These are phyloP conservation scores for Olyra latifolia DNA, from an alignment of 176 grass and related monocot genomes.

Conservation along the genomic window DNA sequence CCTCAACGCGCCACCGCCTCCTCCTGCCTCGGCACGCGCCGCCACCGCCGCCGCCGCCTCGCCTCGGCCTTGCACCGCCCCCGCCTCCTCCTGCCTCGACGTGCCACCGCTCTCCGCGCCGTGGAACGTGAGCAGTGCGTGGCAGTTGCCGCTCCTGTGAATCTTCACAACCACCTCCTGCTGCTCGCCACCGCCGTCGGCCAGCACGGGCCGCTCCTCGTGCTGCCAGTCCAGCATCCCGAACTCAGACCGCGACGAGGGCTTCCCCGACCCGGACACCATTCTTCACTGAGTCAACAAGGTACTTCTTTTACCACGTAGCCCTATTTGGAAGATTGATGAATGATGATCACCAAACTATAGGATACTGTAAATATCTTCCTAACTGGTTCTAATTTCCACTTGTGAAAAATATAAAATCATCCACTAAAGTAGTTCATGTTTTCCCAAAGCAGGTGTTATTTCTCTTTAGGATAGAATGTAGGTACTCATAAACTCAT, in stretches of 20 bases:
- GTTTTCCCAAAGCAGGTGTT: background rate
- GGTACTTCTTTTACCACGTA: background rate
- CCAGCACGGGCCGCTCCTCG: slow-evolving; percentile 16
- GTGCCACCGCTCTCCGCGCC: slow-evolving; percentile 3
- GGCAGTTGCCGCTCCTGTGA: slow-evolving; percentile 46
- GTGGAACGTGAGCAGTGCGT: slow-evolving; percentile 19
- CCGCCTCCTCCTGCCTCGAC: too few relatives aligned
- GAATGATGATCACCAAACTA: too few relatives aligned
- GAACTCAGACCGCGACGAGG: slow-evolving; percentile 1
- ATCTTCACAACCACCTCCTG: slow-evolving; percentile 74
- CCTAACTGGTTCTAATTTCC: background rate
- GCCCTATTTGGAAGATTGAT: background rate
- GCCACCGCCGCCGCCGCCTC: too few relatives aligned
- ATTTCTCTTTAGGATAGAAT: background rate
- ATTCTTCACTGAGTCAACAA: too few relatives aligned
- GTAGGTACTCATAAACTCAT: background rate
- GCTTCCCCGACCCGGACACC: slow-evolving; percentile 41
- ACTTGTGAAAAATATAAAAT: background rate
- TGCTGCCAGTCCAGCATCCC: background rate
- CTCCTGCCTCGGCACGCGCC: too few relatives aligned
- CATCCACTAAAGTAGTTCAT: background rate
- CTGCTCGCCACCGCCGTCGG: background rate
- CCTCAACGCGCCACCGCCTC: too few relatives aligned
- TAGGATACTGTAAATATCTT: background rate
- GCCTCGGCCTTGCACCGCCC: too few relatives aligned